Evolutionary conservation across 371 early-diverging fungal genomes (phyloP).

Genomic region (Mucor velutinosus): DNA sequence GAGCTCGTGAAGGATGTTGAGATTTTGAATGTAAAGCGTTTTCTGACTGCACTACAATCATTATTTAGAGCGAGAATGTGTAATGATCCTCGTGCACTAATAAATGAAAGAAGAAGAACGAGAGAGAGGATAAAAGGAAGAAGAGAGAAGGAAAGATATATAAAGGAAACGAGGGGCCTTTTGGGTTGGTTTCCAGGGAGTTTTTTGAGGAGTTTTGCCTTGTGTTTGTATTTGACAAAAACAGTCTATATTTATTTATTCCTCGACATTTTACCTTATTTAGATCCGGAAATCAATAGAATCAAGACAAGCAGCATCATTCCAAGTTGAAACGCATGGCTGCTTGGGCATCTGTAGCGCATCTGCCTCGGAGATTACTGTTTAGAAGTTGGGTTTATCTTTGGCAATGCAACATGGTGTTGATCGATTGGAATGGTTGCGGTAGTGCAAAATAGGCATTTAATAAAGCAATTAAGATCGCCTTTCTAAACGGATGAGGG

Average conservation of each 20-base stretch:
- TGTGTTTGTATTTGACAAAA: constrained; percentile 1
- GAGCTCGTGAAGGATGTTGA: constrained; percentile 9
- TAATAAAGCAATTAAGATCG: background rate
- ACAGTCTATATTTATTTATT: constrained; percentile 3
- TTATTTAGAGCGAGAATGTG: background rate
- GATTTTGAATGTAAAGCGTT: constrained; percentile 5
- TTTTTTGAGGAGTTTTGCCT: constrained; percentile 7
- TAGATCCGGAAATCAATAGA: background rate
- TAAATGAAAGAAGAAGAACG: background rate
- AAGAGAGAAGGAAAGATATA: background rate
- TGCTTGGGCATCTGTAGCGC: background rate
- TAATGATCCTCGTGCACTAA: background rate
- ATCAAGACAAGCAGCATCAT: background rate
- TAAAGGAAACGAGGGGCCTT: constrained; percentile 1
- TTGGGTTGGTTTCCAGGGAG: constrained; percentile 3
- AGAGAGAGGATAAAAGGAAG: background rate
- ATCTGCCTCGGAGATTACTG: background rate
- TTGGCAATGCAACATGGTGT: background rate
- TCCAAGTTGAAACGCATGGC: background rate
- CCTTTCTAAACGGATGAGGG: background rate
- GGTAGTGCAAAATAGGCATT: background rate
- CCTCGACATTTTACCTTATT: constrained; percentile 1
- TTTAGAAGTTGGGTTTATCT: background rate
- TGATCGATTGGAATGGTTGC: background rate
- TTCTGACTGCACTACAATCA: constrained; percentile 11